Evolutionary conservation across 768 basidiomycete species (phyloP).

Genomic region (Amanita jacksonii): DNA sequence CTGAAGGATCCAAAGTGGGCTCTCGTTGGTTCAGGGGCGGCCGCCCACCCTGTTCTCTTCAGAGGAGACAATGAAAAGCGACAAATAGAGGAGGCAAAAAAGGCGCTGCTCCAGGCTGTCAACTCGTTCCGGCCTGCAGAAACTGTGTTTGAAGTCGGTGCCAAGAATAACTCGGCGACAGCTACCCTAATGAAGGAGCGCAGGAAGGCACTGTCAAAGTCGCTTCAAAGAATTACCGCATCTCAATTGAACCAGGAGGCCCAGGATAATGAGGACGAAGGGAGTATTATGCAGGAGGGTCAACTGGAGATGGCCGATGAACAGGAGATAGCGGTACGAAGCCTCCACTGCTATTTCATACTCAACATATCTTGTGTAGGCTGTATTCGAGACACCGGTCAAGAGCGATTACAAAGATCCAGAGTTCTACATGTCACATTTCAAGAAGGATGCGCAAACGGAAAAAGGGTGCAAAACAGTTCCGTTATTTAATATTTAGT

Average conservation of each 20-base stretch:
- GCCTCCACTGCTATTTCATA: not conserved
- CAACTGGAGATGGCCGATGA: conserved; percentile 70
- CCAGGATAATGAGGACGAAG: conserved; percentile 27
- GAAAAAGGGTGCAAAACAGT: conserved; percentile 74
- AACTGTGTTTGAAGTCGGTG: conserved; percentile 86
- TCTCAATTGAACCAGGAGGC: conserved; percentile 23
- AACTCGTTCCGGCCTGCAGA: conserved; percentile 78
- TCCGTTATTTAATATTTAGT: not conserved
- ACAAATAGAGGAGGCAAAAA: conserved; percentile 45
- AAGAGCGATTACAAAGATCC: conserved; percentile 61
- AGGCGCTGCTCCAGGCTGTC: conserved; percentile 62
- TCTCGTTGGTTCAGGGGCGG: conserved; percentile 52
- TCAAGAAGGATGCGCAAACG: conserved; percentile 75
- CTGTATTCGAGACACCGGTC: conserved; percentile 52
- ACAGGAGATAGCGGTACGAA: conserved; percentile 56
- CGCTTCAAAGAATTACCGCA: conserved; percentile 36
- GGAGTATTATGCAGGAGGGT: conserved; percentile 20
- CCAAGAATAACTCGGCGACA: conserved; percentile 53
- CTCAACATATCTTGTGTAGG: conserved; percentile 29
- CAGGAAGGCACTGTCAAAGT: conserved; percentile 65
- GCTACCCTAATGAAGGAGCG: conserved; percentile 83
- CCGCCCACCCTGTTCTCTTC: conserved; percentile 63
- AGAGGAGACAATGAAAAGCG: conserved; percentile 28
- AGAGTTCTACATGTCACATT: conserved; percentile 88
- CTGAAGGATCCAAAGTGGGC: conserved; percentile 64